A percentile compares a stretch with the other conserved stretches of the same genome.
Conservation (phyloP, 2,329 filamentous ascomycete species). For the Microcyclosporella mali region DNA sequence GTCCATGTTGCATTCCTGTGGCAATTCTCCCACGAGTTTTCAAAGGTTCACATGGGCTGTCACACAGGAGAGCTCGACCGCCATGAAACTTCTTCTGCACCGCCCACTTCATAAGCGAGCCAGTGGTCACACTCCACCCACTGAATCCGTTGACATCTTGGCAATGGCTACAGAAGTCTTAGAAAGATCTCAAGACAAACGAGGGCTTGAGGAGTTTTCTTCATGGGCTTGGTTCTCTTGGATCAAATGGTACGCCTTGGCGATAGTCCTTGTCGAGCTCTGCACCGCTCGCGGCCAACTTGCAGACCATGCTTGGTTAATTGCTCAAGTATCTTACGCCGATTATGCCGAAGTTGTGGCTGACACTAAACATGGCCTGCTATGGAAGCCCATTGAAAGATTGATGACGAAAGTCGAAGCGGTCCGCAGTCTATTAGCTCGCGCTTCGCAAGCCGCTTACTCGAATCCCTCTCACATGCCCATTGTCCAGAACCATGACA, state of each 20-base stretch:
- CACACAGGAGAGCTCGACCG: conserved; percentile 5
- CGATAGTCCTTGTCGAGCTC: conserved; percentile 11
- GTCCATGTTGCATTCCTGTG: not conserved
- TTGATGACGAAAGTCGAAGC: conserved; percentile 5
- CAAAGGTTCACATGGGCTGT: conserved; percentile 3
- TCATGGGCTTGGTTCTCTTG: conserved; percentile 11
- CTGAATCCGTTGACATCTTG: conserved; percentile 3
- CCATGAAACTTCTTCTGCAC: conserved; percentile 7
- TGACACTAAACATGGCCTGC: conserved; percentile 7
- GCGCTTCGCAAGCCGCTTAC: not conserved
- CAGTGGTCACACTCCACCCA: not conserved
- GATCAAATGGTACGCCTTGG: conserved; percentile 13
- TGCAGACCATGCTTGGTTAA: conserved; percentile 6
- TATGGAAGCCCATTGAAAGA: conserved; percentile 11
- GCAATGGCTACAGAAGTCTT: conserved; percentile 8
- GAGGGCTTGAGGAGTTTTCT: conserved; percentile 1
- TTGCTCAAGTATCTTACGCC: conserved; percentile 6
- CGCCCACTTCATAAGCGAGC: conserved; percentile 7
- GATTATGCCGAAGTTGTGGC: conserved; percentile 10
- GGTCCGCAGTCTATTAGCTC: not conserved
- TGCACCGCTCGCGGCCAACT: conserved; percentile 1
- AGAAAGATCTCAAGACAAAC: conserved; percentile 9
- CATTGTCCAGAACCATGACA: too few species aligned
- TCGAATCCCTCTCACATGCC: not conserved
- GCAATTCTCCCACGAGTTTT: not conserved